Evolutionary conservation across 768 basidiomycete species (phyloP).

Genomic region (Phylloporus sp.): DNA sequence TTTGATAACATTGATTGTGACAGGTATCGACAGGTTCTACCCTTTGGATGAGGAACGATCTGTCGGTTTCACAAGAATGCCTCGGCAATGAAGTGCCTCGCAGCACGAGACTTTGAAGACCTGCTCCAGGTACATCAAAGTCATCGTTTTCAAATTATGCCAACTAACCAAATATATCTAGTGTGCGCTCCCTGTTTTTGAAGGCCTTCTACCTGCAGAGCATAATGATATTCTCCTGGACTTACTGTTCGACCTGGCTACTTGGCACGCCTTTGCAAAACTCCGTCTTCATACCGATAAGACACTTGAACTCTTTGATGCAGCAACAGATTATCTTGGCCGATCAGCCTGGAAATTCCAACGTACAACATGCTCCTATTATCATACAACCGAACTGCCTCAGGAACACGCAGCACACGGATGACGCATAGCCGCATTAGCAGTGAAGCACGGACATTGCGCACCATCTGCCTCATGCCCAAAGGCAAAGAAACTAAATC

Average conservation of each 20-base stretch:
- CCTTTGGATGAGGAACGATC: constrained; percentile 34
- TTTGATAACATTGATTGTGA: neutral
- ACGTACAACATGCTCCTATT: constrained; percentile 15
- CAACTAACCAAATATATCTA: neutral
- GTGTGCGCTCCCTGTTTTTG: constrained; percentile 12
- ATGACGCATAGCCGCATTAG: neutral
- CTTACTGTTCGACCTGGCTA: constrained; percentile 11
- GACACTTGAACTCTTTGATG: constrained; percentile 8
- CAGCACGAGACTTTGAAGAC: constrained; percentile 38
- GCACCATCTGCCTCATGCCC: neutral
- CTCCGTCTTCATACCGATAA: constrained; percentile 12
- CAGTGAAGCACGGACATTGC: neutral
- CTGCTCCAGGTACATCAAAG: constrained; percentile 26
- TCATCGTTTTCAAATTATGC: neutral
- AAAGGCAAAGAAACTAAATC: neutral
- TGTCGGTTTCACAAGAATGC: constrained; percentile 30
- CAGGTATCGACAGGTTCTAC: constrained; percentile 29
- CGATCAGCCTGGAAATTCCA: constrained; percentile 18
- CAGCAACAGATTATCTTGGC: constrained; percentile 12
- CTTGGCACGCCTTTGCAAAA: constrained; percentile 19
- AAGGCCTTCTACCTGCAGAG: constrained; percentile 8
- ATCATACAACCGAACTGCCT: constrained; percentile 18
- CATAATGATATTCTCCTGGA: constrained; percentile 12
- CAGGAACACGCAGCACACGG: constrained; percentile 6
- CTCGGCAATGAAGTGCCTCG: constrained; percentile 31